Base-by-base conservation (phyloP, 768 basidiomycete genomes). In the Flagelloscypha sp. region DNA sequence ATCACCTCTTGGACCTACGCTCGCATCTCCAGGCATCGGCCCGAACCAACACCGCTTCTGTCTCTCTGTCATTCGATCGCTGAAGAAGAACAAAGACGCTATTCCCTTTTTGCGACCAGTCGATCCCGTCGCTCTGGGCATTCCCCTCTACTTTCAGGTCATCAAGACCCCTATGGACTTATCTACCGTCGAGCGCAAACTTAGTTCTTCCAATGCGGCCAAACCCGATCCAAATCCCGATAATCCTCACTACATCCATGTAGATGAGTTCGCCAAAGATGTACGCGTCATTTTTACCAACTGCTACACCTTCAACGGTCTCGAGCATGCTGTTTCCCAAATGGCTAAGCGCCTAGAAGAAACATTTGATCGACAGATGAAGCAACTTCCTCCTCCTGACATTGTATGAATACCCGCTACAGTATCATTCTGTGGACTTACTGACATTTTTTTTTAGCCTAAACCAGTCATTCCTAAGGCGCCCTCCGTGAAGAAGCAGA, bases 141-240 rank as follows among this genome's bases (percentile, higher is more conserved):
- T 88, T 42, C 94, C 90, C 7, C 89, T 94, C 55, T 99, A 99
- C 49, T 74, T 74, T 23, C 69, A 69, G 29, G 77, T 98, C 53
- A 76, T 99, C 60, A 86, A 80, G 52, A 74, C 70, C 18, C 95
- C 95, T 0, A 97, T 97, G 88, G 95, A 98, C 55, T 72, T 99
- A 30, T 71, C 78, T 3, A 95, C 94, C 28, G 76, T 97, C 40
- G 94, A 98, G 60, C 75, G 75, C 49, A 95, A 97, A 61, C 68
- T 98, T 27, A 49, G 47, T 22, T 76, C 83, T 1, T 87, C 87
- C 10, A 93, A 88, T 49, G 80, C 84, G 2, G 48, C 62, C 35
- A 90, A 87, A 51, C 84, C 76, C 10, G 86, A 87, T 41, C 57
- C 67, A 18, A 84, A 81, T 50, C 60, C 65, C 4, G 57, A 63